Evolutionary conservation across 768 basidiomycete genomes (phyloP).

Genomic region (Boletales sp.): DNA sequence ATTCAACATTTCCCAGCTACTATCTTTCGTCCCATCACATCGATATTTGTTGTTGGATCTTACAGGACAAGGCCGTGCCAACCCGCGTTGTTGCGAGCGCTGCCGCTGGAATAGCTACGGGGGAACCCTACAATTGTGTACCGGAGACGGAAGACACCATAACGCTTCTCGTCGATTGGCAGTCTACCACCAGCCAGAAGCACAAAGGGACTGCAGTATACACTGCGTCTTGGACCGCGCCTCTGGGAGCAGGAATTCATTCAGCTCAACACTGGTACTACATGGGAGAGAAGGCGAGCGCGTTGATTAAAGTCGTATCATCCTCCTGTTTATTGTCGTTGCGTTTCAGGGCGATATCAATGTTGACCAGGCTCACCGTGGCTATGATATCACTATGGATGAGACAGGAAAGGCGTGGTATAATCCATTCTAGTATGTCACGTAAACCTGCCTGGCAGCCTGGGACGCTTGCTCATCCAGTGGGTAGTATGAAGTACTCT

Average conservation of each 20-base stretch:
- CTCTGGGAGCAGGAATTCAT: conserved; percentile 84
- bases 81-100: conserved; percentile 89
- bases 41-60: conserved; percentile 83
- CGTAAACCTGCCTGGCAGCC: neutral
- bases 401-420: conserved; percentile 81
- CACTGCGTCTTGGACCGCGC: conserved; percentile 94
- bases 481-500: conserved; percentile 85
- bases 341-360: conserved; percentile 75
- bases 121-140: conserved; percentile 84
- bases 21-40: conserved; percentile 96
- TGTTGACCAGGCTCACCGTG: conserved; percentile 92
- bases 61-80: conserved; percentile 70
- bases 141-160: conserved; percentile 91
- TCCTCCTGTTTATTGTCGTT: neutral
- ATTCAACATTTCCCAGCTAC: conserved; percentile 48
- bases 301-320: neutral
- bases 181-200: conserved; percentile 67
- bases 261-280: conserved; percentile 93
- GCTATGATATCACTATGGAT: conserved; percentile 86
- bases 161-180: conserved; percentile 93
- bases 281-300: conserved; percentile 80
- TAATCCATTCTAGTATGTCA: conserved; percentile 85
- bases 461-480: conserved; percentile 5
- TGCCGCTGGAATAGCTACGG: conserved; percentile 86
- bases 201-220: conserved; percentile 88